A percentile compares a stretch with the other conserved stretches of the same genome.
These are phyloP conservation scores for Kwoniella botswanensis DNA, from an alignment of 768 basidiomycete species.

Conservation along the genomic window DNA sequence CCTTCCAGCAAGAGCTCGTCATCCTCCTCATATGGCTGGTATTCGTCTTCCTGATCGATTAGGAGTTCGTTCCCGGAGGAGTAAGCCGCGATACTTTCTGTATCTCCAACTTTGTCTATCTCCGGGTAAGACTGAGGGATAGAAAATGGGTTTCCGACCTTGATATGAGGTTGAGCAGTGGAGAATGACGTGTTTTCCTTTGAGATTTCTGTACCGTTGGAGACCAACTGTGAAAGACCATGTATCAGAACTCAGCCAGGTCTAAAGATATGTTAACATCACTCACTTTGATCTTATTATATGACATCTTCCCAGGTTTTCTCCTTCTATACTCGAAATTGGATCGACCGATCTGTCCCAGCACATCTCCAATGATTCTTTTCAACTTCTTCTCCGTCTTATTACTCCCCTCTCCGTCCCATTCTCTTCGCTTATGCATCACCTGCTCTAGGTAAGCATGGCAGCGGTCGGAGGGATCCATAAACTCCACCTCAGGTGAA, in stretches of 20 bases:
- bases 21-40: not conserved
- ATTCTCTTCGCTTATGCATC: not conserved
- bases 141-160: no score
- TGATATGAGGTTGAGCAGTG: no score
- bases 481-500: not conserved
- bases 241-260: not conserved
- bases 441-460: not conserved
- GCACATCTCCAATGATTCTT: conserved; percentile 24
- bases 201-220: not conserved
- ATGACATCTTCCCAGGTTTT: conserved; percentile 25
- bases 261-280: no score
- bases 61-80: not conserved
- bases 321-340: conserved; percentile 23
- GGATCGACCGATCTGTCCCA: conserved; percentile 31
- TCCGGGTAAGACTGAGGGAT: not conserved
- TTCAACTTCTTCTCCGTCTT: conserved; percentile 18
- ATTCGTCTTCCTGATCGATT: not conserved
- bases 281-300: conserved; percentile 28
- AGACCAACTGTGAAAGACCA: not conserved
- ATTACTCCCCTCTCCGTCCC: conserved; percentile 1
- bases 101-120: not conserved
- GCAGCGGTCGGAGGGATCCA: not conserved
- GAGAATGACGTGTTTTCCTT: not conserved
- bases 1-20: not conserved
- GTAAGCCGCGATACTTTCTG: no score